Evolutionary conservation across 2,329 filamentous ascomycete species (phyloP), one percentile per base, ranked within the genome.

Genomic region (Trichoderma sp.): DNA sequence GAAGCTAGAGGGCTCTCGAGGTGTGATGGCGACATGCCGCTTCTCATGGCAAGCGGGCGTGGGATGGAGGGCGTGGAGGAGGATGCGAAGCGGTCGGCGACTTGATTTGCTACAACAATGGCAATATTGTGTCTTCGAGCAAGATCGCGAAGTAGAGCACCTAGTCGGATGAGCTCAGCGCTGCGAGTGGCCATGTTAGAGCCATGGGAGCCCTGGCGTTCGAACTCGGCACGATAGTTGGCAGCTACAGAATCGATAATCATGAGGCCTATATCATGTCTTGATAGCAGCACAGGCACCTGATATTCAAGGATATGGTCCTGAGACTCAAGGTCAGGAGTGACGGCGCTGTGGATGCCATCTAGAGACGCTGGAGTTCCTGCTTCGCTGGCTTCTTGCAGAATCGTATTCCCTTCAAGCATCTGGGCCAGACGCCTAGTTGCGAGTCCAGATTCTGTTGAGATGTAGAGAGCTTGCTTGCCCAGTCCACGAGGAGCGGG

Each of bases 221-320:
- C 93, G 80, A 95, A 97, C 83, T 98, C 96, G 67, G 94, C 95
- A 78, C 97, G 93, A 84, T 97, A 99, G 84, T 99, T 99, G 76
- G 97, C 95, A 0, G 97, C 95, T 33, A 99, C 93, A 6, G 94
- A 97, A 85, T 99, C 97, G 38, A 99, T 86, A 16, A 98, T 89
- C 1, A 99, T 85, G 1, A 99, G 89, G 2, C 96, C 95, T 71
- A 98, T 88, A 77, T 92, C 89, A 83, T 94, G 91, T 64, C 94
- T 91, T 78, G 90, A 86, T 24, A 98, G 91, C 33, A 95, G 92
- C 21, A 98, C 93, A 1, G 97, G 97, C 6, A 98, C 92, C 83
- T 99, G 97, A 84, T 94, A 98, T 78, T 92, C 92, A 31, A 98
- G 87, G 81, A 99, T 98, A 84, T 98, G 96, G 76, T 98, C 96